Conservation (phyloP, 495 filamentous ascomycete genomes). For the Cercophora scortea region DNA sequence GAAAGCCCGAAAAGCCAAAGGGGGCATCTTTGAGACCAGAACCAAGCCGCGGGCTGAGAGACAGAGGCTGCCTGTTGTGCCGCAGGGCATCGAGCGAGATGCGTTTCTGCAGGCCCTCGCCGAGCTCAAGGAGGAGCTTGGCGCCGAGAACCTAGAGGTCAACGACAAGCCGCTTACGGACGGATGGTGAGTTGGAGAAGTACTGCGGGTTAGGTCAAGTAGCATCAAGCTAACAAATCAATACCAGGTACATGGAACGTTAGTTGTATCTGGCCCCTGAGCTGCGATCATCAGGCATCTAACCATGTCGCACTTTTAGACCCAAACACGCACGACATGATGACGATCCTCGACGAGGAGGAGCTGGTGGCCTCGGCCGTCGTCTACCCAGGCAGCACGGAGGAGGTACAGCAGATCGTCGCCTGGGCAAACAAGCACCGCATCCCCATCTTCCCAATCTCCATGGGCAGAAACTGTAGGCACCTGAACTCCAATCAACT, state of each 20-base stretch:
- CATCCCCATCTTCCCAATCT: slow-evolving; percentile 48
- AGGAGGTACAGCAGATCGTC: slow-evolving; percentile 42
- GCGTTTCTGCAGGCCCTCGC: slow-evolving; percentile 30
- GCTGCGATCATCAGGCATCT: background rate
- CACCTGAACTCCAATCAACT: too few species aligned
- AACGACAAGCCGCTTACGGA: slow-evolving; percentile 40
- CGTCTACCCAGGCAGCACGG: slow-evolving; percentile 37
- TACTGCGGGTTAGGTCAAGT: too few species aligned
- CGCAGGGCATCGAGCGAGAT: slow-evolving; percentile 31
- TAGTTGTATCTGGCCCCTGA: slow-evolving; percentile 1
- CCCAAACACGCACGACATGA: slow-evolving; percentile 47
- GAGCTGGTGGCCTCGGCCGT: slow-evolving; percentile 44
- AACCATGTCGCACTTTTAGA: slow-evolving; percentile 8
- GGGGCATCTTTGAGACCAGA: slow-evolving; percentile 25
- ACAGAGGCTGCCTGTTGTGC: slow-evolving; percentile 24
- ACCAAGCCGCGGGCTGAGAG: slow-evolving; percentile 29
- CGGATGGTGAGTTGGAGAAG: slow-evolving; percentile 26
- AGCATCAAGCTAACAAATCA: too few species aligned
- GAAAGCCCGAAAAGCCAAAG: slow-evolving; percentile 30
- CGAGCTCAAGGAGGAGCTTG: slow-evolving; percentile 30
- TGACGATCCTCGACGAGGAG: slow-evolving; percentile 43
- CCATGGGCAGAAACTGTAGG: slow-evolving; percentile 41
- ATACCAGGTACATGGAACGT: slow-evolving; percentile 37
- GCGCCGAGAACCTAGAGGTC: slow-evolving; percentile 33
- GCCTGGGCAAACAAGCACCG: slow-evolving; percentile 37